A percentile compares a stretch with the other conserved stretches of the same genome.
Conservation (phyloP, 352 stramenopile genomes). For the Globisporangium nagaii region DNA sequence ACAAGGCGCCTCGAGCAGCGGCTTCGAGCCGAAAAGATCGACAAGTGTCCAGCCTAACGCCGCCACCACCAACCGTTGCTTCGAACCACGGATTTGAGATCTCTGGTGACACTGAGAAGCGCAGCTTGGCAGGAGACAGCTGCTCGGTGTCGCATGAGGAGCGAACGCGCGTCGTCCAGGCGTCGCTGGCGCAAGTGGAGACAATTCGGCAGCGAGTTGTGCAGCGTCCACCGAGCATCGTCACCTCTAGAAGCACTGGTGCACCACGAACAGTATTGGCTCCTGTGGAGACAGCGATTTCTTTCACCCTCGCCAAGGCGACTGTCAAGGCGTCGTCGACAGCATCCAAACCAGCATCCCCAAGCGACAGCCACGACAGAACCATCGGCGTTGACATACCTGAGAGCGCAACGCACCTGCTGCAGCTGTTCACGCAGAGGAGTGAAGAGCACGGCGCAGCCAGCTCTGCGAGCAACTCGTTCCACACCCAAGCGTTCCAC, state of each 20-base stretch:
- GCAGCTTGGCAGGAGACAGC: too few relatives aligned
- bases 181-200: neutral
- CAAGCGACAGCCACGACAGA: neutral
- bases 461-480: neutral
- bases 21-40: neutral
- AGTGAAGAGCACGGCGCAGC: neutral
- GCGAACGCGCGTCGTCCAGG: neutral
- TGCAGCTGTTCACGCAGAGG: neutral
- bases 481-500: constrained; percentile 4
- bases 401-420: neutral
- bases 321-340: neutral
- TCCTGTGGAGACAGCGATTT: too few relatives aligned
- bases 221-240: neutral
- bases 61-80: neutral
- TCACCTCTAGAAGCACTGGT: too few relatives aligned
- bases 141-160: too few relatives aligned
- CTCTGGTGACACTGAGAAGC: too few relatives aligned
- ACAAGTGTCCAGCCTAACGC: neutral
- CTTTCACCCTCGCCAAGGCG: too few relatives aligned
- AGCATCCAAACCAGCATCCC: neutral
- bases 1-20: neutral
- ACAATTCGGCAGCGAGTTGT: neutral
- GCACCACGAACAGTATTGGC: too few relatives aligned
- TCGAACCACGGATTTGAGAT: too few relatives aligned
- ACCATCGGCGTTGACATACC: neutral